Evolutionary conservation across 345 rosid genomes (phyloP).

Genomic region (Erodium maritimum): DNA sequence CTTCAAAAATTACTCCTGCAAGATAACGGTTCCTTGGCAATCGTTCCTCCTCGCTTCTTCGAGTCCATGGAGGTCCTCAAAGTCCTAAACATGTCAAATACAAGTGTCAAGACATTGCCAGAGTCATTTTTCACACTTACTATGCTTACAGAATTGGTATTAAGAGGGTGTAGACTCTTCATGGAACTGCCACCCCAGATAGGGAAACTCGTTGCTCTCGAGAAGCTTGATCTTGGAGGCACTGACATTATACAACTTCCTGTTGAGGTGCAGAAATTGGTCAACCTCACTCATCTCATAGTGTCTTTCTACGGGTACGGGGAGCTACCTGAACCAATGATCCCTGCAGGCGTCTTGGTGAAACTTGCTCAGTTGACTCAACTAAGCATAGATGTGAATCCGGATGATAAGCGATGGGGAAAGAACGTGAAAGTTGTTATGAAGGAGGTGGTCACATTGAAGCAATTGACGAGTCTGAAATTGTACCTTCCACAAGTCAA

Average conservation of each 20-base stretch:
- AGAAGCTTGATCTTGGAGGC: constrained; percentile 16
- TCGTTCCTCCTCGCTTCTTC: constrained; percentile 11
- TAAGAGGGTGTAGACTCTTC: constrained; percentile 6
- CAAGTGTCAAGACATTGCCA: constrained; percentile 15
- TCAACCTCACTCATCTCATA: constrained; percentile 5
- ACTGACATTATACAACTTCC: constrained; percentile 14
- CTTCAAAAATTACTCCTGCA: constrained; percentile 5
- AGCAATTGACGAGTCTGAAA: constrained; percentile 1
- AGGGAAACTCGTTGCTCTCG: constrained; percentile 12
- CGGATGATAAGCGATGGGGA: constrained; percentile 13
- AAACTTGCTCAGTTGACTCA: not conserved
- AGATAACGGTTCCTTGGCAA: constrained; percentile 6
- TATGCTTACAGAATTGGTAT: constrained; percentile 2
- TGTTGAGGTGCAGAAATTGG: not conserved
- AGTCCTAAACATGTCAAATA: constrained; percentile 12
- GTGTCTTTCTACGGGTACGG: constrained; percentile 9
- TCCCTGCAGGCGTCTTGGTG: constrained; percentile 7
- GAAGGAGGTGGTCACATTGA: constrained; percentile 4
- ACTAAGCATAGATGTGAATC: constrained; percentile 10
- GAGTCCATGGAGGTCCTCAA: constrained; percentile 10
- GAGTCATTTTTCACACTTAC: constrained; percentile 9
- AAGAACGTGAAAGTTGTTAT: constrained; percentile 11
- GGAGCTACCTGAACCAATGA: not conserved
- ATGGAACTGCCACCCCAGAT: constrained; percentile 8
- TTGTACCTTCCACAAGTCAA: constrained; percentile 11